Evolutionary conservation across 108 stramenopile species (phyloP), one percentile per base, ranked within the genome.

Genomic region (Mediolabrus comicus): DNA sequence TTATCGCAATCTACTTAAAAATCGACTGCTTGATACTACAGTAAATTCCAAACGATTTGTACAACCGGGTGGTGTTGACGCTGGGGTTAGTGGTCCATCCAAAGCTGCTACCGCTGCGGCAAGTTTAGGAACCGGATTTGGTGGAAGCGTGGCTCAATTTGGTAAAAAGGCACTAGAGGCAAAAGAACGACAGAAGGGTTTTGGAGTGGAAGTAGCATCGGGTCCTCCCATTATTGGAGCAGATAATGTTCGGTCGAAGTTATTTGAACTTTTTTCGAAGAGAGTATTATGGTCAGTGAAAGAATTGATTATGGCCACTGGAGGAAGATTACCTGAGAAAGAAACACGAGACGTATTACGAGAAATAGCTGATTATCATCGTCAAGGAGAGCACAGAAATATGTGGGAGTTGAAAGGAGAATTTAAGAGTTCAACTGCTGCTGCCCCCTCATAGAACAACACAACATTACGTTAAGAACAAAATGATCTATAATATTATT

Each of bases 281-380:
- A 83, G 80, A 65, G 86, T 61, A 17, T 78, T 67, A 62, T 94
- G 93, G 93, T 79, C 87, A 2, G 81, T 87, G 32, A 91, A 92
- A 60, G 90, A 94, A 62, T 67, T 92, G 52, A 62, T 73, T 32
- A 65, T 71, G 59, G 71, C 67, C n/a, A 78, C 67, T 38, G 78
- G 69, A 26, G 79, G 84, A 27, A 83, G 85, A 27, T 64, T 86
- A 22, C 72, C 84, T 2, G 92, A 94, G 57, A 76, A 83, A 3
- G 92, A 94, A 65, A 83, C 90, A 46, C 77, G 90, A 46, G 87
- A 88, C 27, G 77, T 87, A 2, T 38, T 94, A 52, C 53, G 74
- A 53, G 90, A 94, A 31, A 89, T 94, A 67, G 88, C 81, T 6
- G 85, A 87, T 11, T 94, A 87, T 77, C 89, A 90, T 72, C 79